phyloP scores from a whole-genome alignment of 306 rosid genomes.

The Acmispon strigosus region DNA sequence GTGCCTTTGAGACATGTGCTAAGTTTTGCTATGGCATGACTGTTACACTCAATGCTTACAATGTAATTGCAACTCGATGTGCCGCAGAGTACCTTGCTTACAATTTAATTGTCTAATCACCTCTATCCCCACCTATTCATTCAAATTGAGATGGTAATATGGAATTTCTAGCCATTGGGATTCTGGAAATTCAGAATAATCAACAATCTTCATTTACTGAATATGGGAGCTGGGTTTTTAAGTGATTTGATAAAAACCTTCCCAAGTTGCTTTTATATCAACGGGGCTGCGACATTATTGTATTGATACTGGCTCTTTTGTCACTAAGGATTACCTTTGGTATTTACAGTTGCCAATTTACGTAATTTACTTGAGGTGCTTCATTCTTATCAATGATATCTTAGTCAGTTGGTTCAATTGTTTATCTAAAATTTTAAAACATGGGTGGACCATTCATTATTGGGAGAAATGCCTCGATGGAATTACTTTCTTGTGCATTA shows the following conservation, averaged over 20 bases:
- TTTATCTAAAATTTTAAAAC: slow-evolving; percentile 3
- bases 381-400: neutral
- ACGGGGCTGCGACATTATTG: neutral
- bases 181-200: neutral
- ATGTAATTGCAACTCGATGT: slow-evolving; percentile 66
- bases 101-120: slow-evolving; percentile 9
- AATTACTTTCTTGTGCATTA: slow-evolving; percentile 10
- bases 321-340: slow-evolving; percentile 1
- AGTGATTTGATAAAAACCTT: neutral
- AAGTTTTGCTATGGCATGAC: slow-evolving; percentile 96
- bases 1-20: slow-evolving; percentile 90
- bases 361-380: slow-evolving; percentile 8
- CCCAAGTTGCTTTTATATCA: neutral
- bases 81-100: slow-evolving; percentile 95
- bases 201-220: slow-evolving; percentile 11
- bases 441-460: slow-evolving; percentile 10
- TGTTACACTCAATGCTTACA: slow-evolving; percentile 89
- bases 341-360: neutral
- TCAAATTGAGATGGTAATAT: slow-evolving; percentile 8
- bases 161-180: slow-evolving; percentile 5
- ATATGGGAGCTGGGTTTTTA: slow-evolving; percentile 3
- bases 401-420: slow-evolving; percentile 4
- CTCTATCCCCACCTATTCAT: slow-evolving; percentile 4
- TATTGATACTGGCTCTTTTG: neutral
- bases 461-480: slow-evolving; percentile 18